A percentile compares a stretch with the other conserved stretches of the same genome.
Conservation (phyloP, 202 grass and related monocot species). For the Zoysia matrella region DNA sequence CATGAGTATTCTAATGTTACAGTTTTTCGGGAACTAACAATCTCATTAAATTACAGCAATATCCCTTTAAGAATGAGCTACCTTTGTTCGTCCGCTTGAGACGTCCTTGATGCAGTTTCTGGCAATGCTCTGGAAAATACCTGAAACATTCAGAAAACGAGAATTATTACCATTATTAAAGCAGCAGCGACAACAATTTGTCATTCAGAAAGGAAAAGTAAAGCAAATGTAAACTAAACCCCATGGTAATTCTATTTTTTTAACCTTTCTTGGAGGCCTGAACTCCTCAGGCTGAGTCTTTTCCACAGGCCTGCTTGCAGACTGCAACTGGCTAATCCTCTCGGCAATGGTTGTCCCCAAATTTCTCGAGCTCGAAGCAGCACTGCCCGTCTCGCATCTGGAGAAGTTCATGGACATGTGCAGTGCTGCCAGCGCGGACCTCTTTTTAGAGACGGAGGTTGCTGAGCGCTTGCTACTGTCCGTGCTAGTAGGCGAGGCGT, state of each 20-base stretch:
- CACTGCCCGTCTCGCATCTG: constrained; percentile 24
- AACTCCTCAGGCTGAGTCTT: constrained; percentile 11
- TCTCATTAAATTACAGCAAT: neutral
- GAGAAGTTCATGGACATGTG: constrained; percentile 39
- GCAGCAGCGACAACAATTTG: neutral
- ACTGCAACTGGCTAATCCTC: constrained; percentile 59
- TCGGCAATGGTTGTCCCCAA: constrained; percentile 56
- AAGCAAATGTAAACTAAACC: neutral
- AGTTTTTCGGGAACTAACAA: neutral
- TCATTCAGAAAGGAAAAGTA: neutral
- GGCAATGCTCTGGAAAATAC: constrained; percentile 30
- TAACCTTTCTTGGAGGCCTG: constrained; percentile 51
- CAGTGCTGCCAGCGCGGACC: constrained; percentile 28
- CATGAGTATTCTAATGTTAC: neutral
- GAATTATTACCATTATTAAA: constrained; percentile 6
- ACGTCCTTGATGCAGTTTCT: constrained; percentile 22
- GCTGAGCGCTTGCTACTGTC: constrained; percentile 4
- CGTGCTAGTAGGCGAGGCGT: constrained; percentile 46
- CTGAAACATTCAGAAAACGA: constrained; percentile 49
- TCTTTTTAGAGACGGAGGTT: constrained; percentile 41
- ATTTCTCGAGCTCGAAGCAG: constrained; percentile 43
- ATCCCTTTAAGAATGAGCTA: constrained; percentile 12
- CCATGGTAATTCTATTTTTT: neutral
- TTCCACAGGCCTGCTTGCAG: constrained; percentile 41
- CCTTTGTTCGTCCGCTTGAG: constrained; percentile 51